A percentile compares a stretch with the other conserved stretches of the same genome.
Conservation (phyloP, 2,329 filamentous ascomycete genomes). For the Aulographum hederae region DNA sequence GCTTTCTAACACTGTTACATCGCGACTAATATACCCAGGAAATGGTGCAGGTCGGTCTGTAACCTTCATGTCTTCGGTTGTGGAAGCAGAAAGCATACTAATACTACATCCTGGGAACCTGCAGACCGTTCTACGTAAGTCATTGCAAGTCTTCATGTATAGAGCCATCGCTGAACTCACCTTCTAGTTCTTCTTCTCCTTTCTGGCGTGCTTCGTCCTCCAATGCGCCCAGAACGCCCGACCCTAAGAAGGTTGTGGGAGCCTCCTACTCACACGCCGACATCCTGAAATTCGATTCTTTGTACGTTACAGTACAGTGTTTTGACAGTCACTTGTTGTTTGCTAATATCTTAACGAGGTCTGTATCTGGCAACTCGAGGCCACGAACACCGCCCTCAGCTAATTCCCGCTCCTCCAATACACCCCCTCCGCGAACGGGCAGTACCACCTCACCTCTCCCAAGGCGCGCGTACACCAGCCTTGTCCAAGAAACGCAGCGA, state of each 20-base stretch:
- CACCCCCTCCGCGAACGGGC: slow-evolving; percentile 34
- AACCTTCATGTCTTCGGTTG: slow-evolving; percentile 8
- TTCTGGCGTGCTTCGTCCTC: slow-evolving; percentile 58
- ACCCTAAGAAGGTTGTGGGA: slow-evolving; percentile 59
- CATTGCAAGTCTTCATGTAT: slow-evolving; percentile 5
- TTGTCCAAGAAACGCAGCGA: slow-evolving; percentile 64
- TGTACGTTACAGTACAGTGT: no score
- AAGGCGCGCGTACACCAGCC: slow-evolving; percentile 59
- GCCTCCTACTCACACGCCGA: slow-evolving; percentile 94
- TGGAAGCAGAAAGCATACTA: slow-evolving; percentile 5
- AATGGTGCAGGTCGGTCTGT: slow-evolving; percentile 99
- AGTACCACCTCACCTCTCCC: slow-evolving; percentile 33
- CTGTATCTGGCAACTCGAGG: slow-evolving; percentile 41
- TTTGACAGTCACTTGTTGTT: no score
- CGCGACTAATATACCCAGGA: slow-evolving; percentile 40
- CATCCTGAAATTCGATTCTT: slow-evolving; percentile 68
- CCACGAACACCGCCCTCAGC: slow-evolving; percentile 56
- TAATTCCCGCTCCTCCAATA: slow-evolving; percentile 37
- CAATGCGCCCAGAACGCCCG: slow-evolving; percentile 26
- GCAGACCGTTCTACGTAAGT: slow-evolving; percentile 20
- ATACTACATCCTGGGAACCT: slow-evolving; percentile 5
- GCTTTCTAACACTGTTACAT: slow-evolving; percentile 6
- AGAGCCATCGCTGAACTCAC: slow-evolving; percentile 1
- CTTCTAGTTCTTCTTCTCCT: slow-evolving; percentile 58
- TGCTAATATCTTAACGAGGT: slow-evolving; percentile 26